A percentile compares a stretch with the other conserved stretches of the same genome.
These are phyloP conservation scores for Ogataea wickerhamii DNA, from an alignment of 805 yeast genomes.

Conservation along the genomic window DNA sequence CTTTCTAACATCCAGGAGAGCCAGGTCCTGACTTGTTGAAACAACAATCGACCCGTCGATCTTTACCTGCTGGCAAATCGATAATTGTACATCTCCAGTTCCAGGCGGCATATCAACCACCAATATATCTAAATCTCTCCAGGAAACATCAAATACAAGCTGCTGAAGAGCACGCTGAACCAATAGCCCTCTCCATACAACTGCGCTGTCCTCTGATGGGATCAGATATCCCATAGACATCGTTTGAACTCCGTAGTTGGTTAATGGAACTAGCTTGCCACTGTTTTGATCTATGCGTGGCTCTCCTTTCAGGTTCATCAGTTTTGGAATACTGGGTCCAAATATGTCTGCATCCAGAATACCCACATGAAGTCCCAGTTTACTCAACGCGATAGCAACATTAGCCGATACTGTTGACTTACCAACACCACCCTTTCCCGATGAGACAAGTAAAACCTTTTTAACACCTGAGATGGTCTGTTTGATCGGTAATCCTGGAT, in stretches of 20 bases:
- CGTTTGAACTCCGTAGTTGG: slow-evolving; percentile 71
- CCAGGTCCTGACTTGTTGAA: slow-evolving; percentile 84
- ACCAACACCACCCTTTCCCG: slow-evolving; percentile 83
- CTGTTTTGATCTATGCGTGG: slow-evolving; percentile 47
- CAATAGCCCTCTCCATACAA: slow-evolving; percentile 85
- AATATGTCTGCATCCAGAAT: slow-evolving; percentile 77
- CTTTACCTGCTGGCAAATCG: slow-evolving; percentile 72
- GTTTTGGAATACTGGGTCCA: slow-evolving; percentile 79
- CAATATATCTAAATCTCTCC: slow-evolving; percentile 64
- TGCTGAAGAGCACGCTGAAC: slow-evolving; percentile 87
- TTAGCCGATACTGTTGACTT: slow-evolving; percentile 74
- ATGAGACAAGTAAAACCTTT: slow-evolving; percentile 61
- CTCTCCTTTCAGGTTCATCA: slow-evolving; percentile 65
- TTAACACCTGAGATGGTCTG: slow-evolving; percentile 57
- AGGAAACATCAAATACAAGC: slow-evolving; percentile 74
- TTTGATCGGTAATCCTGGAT: slow-evolving; percentile 51
- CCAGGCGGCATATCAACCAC: slow-evolving; percentile 90
- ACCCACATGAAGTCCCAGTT: slow-evolving; percentile 56
- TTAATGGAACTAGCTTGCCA: slow-evolving; percentile 62
- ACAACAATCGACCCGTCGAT: slow-evolving; percentile 81
- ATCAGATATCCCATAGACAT: slow-evolving; percentile 90
- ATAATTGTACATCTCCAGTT: slow-evolving; percentile 82
- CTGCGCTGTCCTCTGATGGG: slow-evolving; percentile 58
- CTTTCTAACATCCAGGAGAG: slow-evolving; percentile 72
- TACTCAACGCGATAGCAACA: slow-evolving; percentile 57